Base-by-base conservation (phyloP, 192 early-diverging fungal species). In the Backusella luteola region DNA sequence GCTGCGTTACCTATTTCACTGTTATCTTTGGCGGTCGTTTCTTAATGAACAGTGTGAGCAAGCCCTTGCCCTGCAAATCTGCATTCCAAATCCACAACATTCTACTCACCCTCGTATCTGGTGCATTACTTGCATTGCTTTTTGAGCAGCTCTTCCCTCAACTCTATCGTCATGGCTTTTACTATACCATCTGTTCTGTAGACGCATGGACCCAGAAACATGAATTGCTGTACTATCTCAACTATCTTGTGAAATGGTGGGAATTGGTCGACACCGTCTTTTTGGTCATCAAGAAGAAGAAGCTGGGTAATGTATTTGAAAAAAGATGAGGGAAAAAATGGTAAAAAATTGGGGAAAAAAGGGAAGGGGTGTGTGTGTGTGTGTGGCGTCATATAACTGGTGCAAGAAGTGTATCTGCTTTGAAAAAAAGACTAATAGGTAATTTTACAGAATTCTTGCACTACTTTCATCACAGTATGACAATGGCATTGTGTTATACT, bases 401-500 rank as follows among this genome's bases (percentile, higher is more conserved):
- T 29, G 41, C 8, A 32, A 32, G 21, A 44, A 46, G n/a, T 44
- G 9, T 46, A 39, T 42, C 19, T 14, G 3, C 4, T 32, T 44
- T 34, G 35, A 38, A 17, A 44, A 44, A 44, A 44, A n/a, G 15
- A 34, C 11, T 42, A 71, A 46, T 32, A 32, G 9, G 42, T 39
- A n/a, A 4, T n/a, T 21, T 36, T 15, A 53, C 71, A 88, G 93
- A 93, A 83, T 97, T 97, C 85, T 84, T 97, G 73, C 96, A 97
- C 73, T 93, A 92, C 77, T 97, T 94, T 87, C 96, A 97, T 87
- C 96, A 97, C 87, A 90, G 93, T 26, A 88, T 94, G 89, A 96
- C 95, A 74, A 92, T 94, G 89, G 86, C 91, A 49, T 90, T 96
- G 8, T 96, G 94, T 86, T 96, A 87, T 77, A 87, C 89, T 42